Base-by-base conservation (phyloP, 805 yeast genomes). In the Lachancea sp. region DNA sequence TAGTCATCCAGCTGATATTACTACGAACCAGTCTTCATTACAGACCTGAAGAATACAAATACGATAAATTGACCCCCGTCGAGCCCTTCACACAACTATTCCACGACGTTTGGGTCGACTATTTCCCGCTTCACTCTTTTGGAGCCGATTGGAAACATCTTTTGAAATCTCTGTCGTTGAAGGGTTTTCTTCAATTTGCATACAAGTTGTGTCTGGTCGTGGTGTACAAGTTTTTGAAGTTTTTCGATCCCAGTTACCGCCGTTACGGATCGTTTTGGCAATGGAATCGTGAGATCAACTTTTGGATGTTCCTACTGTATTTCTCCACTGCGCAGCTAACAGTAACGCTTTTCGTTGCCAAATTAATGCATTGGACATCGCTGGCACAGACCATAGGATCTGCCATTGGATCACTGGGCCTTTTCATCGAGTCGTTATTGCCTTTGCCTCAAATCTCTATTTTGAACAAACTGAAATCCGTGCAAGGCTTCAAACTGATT, bases 241-340 rank as follows among this genome's bases (percentile, higher is more conserved):
- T 82, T 45, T 85, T 84, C 60, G 93, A 85, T 62, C 85, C 85
- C 16, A 75, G 75, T 57, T 83, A 77, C 56, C 68, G 70, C 44
- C 68, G 95, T 47, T 81, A 88, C 1, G 72, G 70, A 40, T 62
- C 72, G 32, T 86, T 89, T 57, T 89, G 96, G 96, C 95, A 87
- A 63, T 89, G 96, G 96, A 70, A 73, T 52, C 71, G 75, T 4
- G 77, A 76, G 47, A 55, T 45, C 8, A 66, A 60, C 32, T 85
- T 77, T 62, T 85, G 88, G 89, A 68, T 66, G 52, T 87, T 85
- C 57, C 55, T 88, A 8, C 57, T 63, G 0, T 56, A 65, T 5
- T 82, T 81, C 52, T 51, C 74, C 2, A 57, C 62, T 2, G 41
- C 66, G 11, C 72, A 77, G 44, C 60, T 70, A 2, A 50, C 60